Base-by-base conservation (phyloP, 1,139 yeast species). In the Sugiyamaella paludigena region DNA sequence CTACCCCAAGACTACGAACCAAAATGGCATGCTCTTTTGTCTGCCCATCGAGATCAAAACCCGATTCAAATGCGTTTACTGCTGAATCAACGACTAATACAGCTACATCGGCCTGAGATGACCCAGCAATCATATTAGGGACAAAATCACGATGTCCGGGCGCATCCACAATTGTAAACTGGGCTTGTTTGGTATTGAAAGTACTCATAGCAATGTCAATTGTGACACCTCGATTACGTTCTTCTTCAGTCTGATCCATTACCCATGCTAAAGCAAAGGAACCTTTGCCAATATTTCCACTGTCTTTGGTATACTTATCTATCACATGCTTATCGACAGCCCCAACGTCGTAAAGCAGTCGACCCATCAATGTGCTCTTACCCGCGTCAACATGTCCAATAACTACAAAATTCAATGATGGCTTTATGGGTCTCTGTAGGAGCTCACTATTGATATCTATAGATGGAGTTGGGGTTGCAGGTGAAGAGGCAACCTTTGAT, bases 101-200 rank as follows among this genome's bases (percentile, higher is more conserved):
- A 0, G 91, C 92, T 47, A 82, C 69, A 58, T 86, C 94, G 1
- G 77, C 77, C 51, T 91, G 97, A 10, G 95, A 78, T 0, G 95
- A 94, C 54, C 98, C 99, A 40, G 96, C 94, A 68, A 94, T 92
- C 88, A 95, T 92, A 67, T 91, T 95, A n/a, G 98, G 96, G 54
- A 94, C 95, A 69, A 89, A 94, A 76, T 92, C 96, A 65, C 84
- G 79, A 72, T 94, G 99, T 4, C 99, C 99, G 8, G 99, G 99
- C 0, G 98, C 96, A 71, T 94, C 99, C 43, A 94, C 85, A 28
- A 95, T 87, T 0, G 96, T 88, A 67, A 87, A 89, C 47, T 78
- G 72, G 1, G 84, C 77, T 1, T 65, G 67, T 0, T 66, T 59
- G 0, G 97, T 87, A 59, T 85, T 91, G 59, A 94, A 87, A 43